Conservation (phyloP, 352 stramenopile genomes). For the Halophytophthora polymorphica region DNA sequence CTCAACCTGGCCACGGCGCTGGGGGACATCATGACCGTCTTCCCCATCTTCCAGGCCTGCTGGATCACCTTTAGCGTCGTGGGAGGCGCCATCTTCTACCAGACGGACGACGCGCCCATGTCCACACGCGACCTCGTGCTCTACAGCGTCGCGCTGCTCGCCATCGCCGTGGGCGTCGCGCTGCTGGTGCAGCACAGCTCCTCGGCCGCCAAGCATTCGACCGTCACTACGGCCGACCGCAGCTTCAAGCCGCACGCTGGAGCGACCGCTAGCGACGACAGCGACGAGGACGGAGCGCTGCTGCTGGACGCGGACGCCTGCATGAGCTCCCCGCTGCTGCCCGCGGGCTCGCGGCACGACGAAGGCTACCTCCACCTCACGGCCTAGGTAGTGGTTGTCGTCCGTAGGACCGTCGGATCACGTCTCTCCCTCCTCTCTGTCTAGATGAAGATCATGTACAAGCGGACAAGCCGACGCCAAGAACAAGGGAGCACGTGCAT, state of each 20-base stretch:
- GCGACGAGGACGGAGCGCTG: constrained; percentile 51
- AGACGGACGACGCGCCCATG: constrained; percentile 59
- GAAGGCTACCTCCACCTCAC: constrained; percentile 55
- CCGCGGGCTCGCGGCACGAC: constrained; percentile 36
- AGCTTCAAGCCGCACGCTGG: constrained; percentile 15
- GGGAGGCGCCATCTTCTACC: constrained; percentile 82
- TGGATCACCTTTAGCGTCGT: constrained; percentile 89
- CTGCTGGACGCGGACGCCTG: constrained; percentile 61
- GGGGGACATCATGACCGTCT: constrained; percentile 88
- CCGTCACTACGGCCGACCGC: not conserved
- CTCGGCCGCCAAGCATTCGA: constrained; percentile 12
- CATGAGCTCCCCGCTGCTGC: constrained; percentile 61
- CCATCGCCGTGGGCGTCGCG: constrained; percentile 63
- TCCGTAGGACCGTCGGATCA: too few relatives aligned
- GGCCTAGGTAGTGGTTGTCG: too few relatives aligned
- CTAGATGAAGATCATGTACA: too few relatives aligned
- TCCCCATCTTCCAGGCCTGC: constrained; percentile 85
- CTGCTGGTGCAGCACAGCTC: constrained; percentile 71
- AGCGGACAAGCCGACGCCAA: too few relatives aligned
- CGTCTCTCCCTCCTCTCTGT: too few relatives aligned
- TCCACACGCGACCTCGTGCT: constrained; percentile 53
- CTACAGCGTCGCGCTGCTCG: constrained; percentile 72
- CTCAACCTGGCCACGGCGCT: constrained; percentile 83
- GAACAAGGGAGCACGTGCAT: too few relatives aligned
- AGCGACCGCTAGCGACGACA: constrained; percentile 5